Conservation (phyloP, 208 protist genomes). For the Vickermania spadyakhi region DNA sequence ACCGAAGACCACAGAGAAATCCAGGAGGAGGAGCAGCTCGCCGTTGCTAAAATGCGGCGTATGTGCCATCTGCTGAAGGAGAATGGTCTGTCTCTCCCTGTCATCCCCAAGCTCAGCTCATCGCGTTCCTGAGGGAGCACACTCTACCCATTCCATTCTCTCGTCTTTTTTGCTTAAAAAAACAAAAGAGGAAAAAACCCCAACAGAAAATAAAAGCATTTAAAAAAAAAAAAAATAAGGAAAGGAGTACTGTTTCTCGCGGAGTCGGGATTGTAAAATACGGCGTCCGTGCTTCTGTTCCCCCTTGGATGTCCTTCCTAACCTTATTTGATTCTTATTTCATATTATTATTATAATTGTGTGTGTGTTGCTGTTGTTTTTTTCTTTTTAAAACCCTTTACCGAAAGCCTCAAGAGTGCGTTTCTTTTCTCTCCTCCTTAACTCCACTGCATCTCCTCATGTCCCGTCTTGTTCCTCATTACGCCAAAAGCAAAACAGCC, state of each 20-base stretch:
- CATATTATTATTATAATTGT: background rate
- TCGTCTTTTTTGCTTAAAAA: no score
- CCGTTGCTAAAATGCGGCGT: constrained; percentile 38
- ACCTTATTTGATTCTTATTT: no score
- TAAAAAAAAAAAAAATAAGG: no score
- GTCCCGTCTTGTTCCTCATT: constrained; percentile 59
- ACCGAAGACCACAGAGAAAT: constrained; percentile 15
- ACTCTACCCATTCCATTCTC: no score
- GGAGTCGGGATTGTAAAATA: no score
- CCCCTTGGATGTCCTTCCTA: no score
- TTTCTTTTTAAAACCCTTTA: background rate
- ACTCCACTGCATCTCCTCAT: constrained; percentile 15
- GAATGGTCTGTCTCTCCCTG: constrained; percentile 38
- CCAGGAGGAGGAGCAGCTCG: constrained; percentile 17
- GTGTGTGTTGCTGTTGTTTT: background rate
- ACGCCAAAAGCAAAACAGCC: constrained; percentile 44
- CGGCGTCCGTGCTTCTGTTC: no score
- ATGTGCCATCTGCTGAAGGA: constrained; percentile 60
- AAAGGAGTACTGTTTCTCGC: no score
- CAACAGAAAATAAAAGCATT: no score
- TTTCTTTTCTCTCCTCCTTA: constrained; percentile 12
- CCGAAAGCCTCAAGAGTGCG: background rate
- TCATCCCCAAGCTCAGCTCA: constrained; percentile 15
- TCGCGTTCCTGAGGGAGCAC: no score
- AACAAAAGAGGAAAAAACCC: no score